These are phyloP conservation scores for Naganishia sp. DNA, from an alignment of 1,284 basidiomycete species.

Conservation along the genomic window DNA sequence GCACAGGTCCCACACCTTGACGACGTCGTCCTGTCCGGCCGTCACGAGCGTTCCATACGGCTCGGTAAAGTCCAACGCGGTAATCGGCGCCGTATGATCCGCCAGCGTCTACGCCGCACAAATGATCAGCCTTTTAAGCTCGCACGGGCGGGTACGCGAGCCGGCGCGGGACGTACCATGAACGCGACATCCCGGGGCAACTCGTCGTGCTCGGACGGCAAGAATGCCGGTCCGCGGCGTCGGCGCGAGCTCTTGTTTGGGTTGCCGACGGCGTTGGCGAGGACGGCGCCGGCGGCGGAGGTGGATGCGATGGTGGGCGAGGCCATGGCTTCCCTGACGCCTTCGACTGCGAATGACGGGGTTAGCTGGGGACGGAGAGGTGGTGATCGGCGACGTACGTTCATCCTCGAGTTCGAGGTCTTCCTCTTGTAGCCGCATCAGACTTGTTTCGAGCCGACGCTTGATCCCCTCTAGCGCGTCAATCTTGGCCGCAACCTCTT, in stretches of 20 bases:
- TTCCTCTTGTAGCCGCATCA: constrained; percentile 88
- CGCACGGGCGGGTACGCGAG: neutral
- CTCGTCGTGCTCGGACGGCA: constrained; percentile 96
- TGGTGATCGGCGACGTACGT: constrained; percentile 58
- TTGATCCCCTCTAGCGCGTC: constrained; percentile 79
- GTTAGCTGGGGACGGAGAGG: constrained; percentile 9
- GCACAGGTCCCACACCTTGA: constrained; percentile 61
- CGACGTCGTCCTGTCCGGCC: constrained; percentile 64
- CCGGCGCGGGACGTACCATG: constrained; percentile 75
- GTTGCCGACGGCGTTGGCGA: constrained; percentile 36
- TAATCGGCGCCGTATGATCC: constrained; percentile 77
- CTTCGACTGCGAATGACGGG: constrained; percentile 64
- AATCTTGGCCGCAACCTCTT: constrained; percentile 84
- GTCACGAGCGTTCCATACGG: constrained; percentile 93
- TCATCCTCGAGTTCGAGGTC: constrained; percentile 95
- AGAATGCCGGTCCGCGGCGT: constrained; percentile 77
- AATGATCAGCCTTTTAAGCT: neutral
- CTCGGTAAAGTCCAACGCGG: constrained; percentile 90
- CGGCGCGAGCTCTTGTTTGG: constrained; percentile 38
- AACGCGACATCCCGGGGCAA: constrained; percentile 92
- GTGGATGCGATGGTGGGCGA: constrained; percentile 54
- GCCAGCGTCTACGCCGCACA: constrained; percentile 65
- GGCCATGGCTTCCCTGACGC: constrained; percentile 77
- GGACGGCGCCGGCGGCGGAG: constrained; percentile 38
- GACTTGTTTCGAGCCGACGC: constrained; percentile 74